Conservation (phyloP, 805 yeast genomes). For the Middelhovenomyces tepae region DNA sequence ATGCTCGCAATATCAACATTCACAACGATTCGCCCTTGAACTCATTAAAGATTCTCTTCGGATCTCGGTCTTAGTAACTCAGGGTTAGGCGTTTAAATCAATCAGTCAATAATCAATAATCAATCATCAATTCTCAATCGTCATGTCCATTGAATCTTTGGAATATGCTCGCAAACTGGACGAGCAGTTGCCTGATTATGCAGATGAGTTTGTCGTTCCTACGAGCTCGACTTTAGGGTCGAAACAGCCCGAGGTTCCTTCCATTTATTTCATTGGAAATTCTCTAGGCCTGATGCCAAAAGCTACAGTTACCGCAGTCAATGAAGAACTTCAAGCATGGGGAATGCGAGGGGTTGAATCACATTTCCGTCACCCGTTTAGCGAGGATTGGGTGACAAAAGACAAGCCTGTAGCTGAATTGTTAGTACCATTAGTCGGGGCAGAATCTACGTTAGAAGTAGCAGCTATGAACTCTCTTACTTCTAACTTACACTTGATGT, state of each 20-base stretch:
- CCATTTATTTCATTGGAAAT: conserved; percentile 78
- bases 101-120: no score
- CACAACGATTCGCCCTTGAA: no score
- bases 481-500: conserved; percentile 64
- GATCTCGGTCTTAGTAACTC: no score
- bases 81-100: no score
- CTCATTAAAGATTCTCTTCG: no score
- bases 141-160: no score
- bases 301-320: conserved; percentile 46
- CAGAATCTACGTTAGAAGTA: conserved; percentile 58
- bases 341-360: conserved; percentile 70
- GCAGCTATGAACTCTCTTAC: conserved; percentile 86
- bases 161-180: no score
- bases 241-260: conserved; percentile 18
- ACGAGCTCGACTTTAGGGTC: conserved; percentile 53
- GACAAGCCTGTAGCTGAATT: conserved; percentile 68
- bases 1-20: no score
- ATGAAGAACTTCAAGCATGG: conserved; percentile 77
- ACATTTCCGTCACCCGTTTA: conserved; percentile 47
- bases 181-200: conserved; percentile 30
- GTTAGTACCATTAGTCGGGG: conserved; percentile 72
- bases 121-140: no score
- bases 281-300: conserved; percentile 89
- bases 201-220: conserved; percentile 53
- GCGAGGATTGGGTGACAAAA: conserved; percentile 72